These are phyloP conservation scores for Nakataea oryzae DNA, from an alignment of 2,329 filamentous ascomycete genomes.

Conservation along the genomic window DNA sequence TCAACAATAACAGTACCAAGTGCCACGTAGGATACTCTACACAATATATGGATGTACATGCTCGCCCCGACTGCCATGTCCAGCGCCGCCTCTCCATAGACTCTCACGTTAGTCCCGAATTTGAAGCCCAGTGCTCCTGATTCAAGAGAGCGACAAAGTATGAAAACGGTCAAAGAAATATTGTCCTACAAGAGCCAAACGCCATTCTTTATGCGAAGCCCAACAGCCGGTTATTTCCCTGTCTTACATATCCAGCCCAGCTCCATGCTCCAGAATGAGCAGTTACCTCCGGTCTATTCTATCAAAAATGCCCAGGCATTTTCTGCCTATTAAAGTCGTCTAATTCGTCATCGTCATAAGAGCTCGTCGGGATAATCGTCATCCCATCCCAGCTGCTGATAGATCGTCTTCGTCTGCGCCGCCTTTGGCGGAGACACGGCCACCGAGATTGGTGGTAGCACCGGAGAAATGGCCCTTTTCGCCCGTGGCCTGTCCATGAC, in stretches of 20 bases:
- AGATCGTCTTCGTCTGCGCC: conserved; percentile 33
- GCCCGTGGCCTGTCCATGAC: conserved; percentile 7
- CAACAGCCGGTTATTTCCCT: background rate
- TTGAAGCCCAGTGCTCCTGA: too few species aligned
- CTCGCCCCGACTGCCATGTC: background rate
- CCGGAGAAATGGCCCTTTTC: conserved; percentile 10
- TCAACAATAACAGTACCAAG: background rate
- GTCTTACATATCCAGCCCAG: background rate
- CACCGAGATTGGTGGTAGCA: background rate
- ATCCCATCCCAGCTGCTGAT: conserved; percentile 47
- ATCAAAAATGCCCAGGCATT: background rate
- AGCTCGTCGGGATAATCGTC: conserved; percentile 32
- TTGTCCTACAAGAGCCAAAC: background rate
- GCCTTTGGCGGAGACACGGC: conserved; percentile 5
- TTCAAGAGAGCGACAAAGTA: background rate
- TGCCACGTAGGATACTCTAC: background rate
- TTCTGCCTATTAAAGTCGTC: background rate
- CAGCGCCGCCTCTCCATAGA: background rate
- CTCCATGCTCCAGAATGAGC: background rate
- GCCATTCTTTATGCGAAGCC: background rate
- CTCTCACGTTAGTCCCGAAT: too few species aligned
- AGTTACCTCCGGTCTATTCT: background rate
- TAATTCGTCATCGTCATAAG: conserved; percentile 8
- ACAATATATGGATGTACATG: background rate
- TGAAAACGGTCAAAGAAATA: background rate